Conservation (phyloP, 768 basidiomycete species). For the Mrakia gelida region DNA sequence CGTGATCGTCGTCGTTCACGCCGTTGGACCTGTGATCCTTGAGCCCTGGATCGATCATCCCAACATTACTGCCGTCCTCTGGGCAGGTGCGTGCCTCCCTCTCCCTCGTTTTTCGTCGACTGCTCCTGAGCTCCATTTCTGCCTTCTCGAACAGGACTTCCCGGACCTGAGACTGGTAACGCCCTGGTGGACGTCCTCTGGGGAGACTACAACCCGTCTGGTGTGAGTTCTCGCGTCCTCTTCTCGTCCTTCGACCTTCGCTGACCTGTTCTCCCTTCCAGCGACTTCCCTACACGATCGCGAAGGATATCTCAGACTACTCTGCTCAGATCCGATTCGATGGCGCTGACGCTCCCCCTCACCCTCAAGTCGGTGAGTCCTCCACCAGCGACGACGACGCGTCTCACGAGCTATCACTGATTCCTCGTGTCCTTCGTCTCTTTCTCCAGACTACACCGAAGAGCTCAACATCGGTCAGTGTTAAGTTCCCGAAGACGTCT, state of each 20-base stretch:
- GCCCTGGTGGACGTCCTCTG: constrained; percentile 68
- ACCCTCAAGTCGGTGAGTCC: constrained; percentile 49
- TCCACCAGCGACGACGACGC: no score
- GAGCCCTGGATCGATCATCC: constrained; percentile 69
- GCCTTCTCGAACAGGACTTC: background rate
- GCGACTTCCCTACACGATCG: constrained; percentile 70
- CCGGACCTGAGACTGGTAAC: constrained; percentile 65
- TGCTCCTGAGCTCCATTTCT: no score
- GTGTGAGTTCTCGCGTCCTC: constrained; percentile 34
- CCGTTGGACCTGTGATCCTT: constrained; percentile 55
- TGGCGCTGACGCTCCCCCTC: constrained; percentile 43
- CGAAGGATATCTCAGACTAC: constrained; percentile 59
- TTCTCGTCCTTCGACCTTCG: background rate
- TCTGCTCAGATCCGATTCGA: constrained; percentile 43
- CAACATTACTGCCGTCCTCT: constrained; percentile 54
- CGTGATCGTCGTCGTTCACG: constrained; percentile 67
- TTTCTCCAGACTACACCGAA: constrained; percentile 47
- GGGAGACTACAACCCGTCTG: constrained; percentile 64
- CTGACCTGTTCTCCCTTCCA: background rate
- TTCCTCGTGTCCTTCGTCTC: background rate
- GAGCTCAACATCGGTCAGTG: constrained; percentile 53
- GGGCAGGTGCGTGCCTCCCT: background rate
- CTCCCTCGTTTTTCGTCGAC: no score
- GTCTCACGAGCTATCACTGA: background rate
- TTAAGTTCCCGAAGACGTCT: background rate